These are phyloP conservation scores for Eucalyptus pumila DNA, from an alignment of 345 rosid species.

Conservation along the genomic window DNA sequence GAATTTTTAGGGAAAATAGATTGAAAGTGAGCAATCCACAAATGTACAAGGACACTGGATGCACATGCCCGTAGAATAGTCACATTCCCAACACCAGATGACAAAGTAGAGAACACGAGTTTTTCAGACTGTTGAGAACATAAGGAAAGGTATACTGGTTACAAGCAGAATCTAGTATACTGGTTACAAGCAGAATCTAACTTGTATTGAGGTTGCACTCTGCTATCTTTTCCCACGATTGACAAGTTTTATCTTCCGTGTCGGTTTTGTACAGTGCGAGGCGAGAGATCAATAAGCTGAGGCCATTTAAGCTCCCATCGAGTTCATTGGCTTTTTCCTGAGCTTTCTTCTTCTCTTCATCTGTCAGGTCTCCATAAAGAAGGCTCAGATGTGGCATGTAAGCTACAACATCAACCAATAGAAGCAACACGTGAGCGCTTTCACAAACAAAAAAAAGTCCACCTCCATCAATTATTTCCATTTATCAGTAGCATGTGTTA, in stretches of 20 bases:
- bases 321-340: conserved; percentile 47
- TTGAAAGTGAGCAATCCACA: not conserved
- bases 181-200: not conserved
- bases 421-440: not conserved
- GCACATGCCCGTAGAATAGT: not conserved
- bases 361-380: conserved; percentile 56
- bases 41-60: not conserved
- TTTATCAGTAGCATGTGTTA: not conserved
- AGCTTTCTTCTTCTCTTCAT: conserved; percentile 67
- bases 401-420: conserved; percentile 20
- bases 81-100: not conserved
- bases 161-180: not conserved
- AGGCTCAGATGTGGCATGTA: conserved; percentile 93
- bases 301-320: conserved; percentile 29
- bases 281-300: conserved; percentile 45
- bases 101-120: not conserved
- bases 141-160: not conserved
- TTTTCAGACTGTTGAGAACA: not conserved
- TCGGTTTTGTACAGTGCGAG: conserved; percentile 60
- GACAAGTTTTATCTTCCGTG: conserved; percentile 45
- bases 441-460: not conserved
- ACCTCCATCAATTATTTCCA: not conserved
- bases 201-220: conserved; percentile 35
- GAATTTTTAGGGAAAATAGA: not conserved
- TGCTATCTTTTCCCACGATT: conserved; percentile 72